Evolutionary conservation across 257 asterid genomes (phyloP).

Genomic region (Scutellaria minor): DNA sequence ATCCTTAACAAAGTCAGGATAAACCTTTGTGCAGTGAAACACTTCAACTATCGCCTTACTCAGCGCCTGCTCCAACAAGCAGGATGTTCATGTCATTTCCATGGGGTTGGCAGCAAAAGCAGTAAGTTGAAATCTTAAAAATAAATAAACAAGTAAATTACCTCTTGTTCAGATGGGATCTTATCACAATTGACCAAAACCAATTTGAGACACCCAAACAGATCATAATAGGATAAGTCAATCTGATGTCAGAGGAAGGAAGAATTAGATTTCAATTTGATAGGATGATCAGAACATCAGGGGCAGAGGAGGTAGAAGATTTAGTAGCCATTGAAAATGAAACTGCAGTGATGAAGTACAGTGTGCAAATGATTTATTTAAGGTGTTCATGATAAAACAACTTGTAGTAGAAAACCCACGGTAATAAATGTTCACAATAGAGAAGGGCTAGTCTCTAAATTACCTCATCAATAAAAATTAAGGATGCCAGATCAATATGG

Average conservation of each 20-base stretch:
- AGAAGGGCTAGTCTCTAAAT: constrained; percentile 14
- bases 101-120: constrained; percentile 33
- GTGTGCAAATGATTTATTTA: not conserved
- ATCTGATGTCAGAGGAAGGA: constrained; percentile 50
- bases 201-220: constrained; percentile 83
- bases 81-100: constrained; percentile 32
- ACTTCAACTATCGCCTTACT: constrained; percentile 74
- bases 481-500: constrained; percentile 65
- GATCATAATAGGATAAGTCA: constrained; percentile 72
- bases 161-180: constrained; percentile 79
- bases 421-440: not conserved
- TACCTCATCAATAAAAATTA: constrained; percentile 81
- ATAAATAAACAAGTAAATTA: constrained; percentile 21
- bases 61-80: constrained; percentile 57
- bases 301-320: not conserved
- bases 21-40: constrained; percentile 68
- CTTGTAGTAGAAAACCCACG: not conserved
- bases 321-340: not conserved
- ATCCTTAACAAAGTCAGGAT: constrained; percentile 15
- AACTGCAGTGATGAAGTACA: not conserved
- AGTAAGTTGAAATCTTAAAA: constrained; percentile 9
- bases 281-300: not conserved
- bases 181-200: constrained; percentile 60
- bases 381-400: constrained; percentile 14
- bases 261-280: constrained; percentile 21